Evolutionary conservation across 2,329 filamentous ascomycete species (phyloP), one percentile per base, ranked within the genome.

Genomic region (Pyrenophora seminiperda): DNA sequence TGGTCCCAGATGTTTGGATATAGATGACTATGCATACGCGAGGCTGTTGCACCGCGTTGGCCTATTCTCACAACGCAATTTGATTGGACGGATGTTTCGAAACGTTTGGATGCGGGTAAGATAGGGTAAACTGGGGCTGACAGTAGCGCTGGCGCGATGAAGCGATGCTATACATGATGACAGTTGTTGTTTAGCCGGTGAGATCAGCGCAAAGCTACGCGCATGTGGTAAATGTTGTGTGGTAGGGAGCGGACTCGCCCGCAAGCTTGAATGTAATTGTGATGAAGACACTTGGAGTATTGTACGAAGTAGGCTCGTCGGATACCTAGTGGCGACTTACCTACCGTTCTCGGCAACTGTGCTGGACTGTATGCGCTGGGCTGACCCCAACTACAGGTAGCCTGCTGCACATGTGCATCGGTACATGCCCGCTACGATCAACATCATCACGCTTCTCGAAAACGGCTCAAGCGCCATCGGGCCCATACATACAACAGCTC

Each of bases 81-180:
- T 56, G 17, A 67, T 66, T 66, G 29, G 65, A 36, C 51, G 61
- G 57, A 59, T 62, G 63, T 68, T 68, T 67, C 58, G 47, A 66
- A 68, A 63, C 58, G 24, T 48, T 53, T 53, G 22, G 10, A 41
- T 59, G 58, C 56, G 54, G 24, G 61, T 59, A 36, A 57, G 57
- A 56, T 53, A 31, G 39, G 41, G 22, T 44, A 47, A 47, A 58
- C 41, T 52, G 24, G 24, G 4, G 24, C 24, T 11, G 24, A 9
- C 24, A 10, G 9, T 11, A 18, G 33, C 24, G 24, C 24, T 11
- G 19, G 33, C 40, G 42, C 47, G 17, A 41, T 18, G 40, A 34
- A 32, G 41, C 45, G 46, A 34, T 24, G 34, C 39, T 22, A 30
- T 11, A 18, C 22, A 36, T 13, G 34, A 37, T 30, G 31, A 18